These are phyloP conservation scores for Amanita rubescens DNA, from an alignment of 768 basidiomycete genomes.

Conservation along the genomic window DNA sequence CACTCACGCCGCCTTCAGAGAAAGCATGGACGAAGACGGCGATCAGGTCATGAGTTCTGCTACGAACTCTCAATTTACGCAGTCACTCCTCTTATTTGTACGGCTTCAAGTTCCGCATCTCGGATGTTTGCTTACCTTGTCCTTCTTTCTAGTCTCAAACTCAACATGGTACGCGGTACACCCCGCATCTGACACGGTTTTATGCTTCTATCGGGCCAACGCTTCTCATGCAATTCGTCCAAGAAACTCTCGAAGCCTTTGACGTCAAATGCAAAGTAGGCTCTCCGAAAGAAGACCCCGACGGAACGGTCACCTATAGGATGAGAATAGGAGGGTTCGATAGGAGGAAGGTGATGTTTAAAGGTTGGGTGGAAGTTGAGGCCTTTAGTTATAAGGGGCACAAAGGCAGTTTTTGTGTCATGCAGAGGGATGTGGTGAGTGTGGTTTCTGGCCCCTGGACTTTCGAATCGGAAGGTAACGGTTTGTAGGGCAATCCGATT, in stretches of 20 bases:
- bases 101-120: conserved; percentile 20
- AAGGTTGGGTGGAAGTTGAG: conserved; percentile 73
- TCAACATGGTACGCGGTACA: conserved; percentile 64
- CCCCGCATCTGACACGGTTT: conserved; percentile 74
- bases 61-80: conserved; percentile 67
- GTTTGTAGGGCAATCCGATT: conserved; percentile 62
- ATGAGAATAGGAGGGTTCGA: conserved; percentile 68
- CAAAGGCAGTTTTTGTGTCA: conserved; percentile 59
- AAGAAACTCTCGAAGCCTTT: conserved; percentile 41
- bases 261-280: conserved; percentile 45
- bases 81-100: conserved; percentile 76
- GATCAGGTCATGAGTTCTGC: conserved; percentile 55
- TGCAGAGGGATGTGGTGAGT: conserved; percentile 62
- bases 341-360: conserved; percentile 52
- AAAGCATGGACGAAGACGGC: conserved; percentile 42
- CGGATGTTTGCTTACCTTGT: background rate
- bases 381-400: conserved; percentile 39
- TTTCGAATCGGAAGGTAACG: background rate
- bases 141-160: conserved; percentile 62
- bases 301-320: conserved; percentile 19
- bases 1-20: background rate
- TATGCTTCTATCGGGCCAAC: conserved; percentile 54
- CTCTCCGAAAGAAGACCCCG: conserved; percentile 14
- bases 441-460: background rate
- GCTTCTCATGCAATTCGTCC: conserved; percentile 44